Evolutionary conservation across 768 basidiomycete species (phyloP).

Genomic region (Clavaria fumosa): DNA sequence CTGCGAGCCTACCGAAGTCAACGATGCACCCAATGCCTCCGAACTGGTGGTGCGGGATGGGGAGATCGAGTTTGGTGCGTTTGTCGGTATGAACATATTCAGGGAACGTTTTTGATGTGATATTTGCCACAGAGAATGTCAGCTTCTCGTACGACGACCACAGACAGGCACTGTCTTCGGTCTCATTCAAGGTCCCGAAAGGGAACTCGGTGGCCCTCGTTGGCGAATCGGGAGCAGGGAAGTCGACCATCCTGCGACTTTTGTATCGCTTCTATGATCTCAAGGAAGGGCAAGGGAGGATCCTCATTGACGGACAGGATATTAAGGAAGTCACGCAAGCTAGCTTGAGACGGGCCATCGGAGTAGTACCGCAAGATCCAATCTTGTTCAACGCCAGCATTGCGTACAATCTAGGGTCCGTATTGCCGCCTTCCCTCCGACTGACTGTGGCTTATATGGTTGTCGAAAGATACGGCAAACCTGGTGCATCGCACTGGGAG

Average conservation of each 20-base stretch:
- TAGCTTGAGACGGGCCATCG: conserved; percentile 66
- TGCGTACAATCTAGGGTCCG: conserved; percentile 57
- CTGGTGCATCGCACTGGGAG: conserved; percentile 53
- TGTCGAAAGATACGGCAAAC: conserved; percentile 54
- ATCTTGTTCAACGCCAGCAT: conserved; percentile 61
- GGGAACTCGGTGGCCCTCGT: conserved; percentile 84
- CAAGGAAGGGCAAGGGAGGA: conserved; percentile 59
- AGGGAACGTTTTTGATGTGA: conserved; percentile 4
- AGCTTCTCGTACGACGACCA: conserved; percentile 72
- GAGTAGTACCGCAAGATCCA: conserved; percentile 81
- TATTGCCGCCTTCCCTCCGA: background rate
- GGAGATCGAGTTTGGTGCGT: conserved; percentile 76
- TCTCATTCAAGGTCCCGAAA: conserved; percentile 82
- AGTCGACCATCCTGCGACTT: conserved; percentile 73
- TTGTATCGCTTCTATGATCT: conserved; percentile 91
- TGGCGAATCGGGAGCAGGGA: conserved; percentile 69
- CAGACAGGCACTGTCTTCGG: conserved; percentile 49
- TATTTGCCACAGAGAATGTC: conserved; percentile 48
- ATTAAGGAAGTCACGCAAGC: conserved; percentile 75
- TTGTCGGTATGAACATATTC: background rate
- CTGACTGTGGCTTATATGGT: conserved; percentile 1
- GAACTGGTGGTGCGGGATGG: conserved; percentile 60
- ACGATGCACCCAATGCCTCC: conserved; percentile 61
- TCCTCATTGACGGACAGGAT: conserved; percentile 75
- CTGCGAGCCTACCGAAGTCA: conserved; percentile 69